These are phyloP conservation scores for Plenodomus tracheiphilus DNA, from an alignment of 2,329 filamentous ascomycete species.

Conservation along the genomic window DNA sequence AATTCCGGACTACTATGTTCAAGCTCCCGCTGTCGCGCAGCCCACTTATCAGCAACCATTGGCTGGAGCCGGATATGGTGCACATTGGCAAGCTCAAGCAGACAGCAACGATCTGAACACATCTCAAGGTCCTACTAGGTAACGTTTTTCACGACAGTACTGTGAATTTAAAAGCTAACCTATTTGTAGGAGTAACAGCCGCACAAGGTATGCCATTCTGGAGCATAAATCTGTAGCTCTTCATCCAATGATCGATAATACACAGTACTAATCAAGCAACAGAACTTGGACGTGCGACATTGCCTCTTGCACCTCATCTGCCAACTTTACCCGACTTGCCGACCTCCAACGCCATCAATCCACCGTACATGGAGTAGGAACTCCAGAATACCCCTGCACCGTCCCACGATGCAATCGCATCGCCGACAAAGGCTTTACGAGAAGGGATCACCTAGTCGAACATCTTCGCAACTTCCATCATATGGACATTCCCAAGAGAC, in stretches of 20 bases:
- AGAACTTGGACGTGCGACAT: constrained; percentile 40
- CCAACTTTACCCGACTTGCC: constrained; percentile 40
- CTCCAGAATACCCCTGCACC: constrained; percentile 38
- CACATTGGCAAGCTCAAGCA: constrained; percentile 15
- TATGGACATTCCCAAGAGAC: constrained; percentile 48
- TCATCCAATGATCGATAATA: background rate
- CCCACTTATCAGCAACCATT: constrained; percentile 14
- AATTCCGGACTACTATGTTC: constrained; percentile 27
- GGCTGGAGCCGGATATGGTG: constrained; percentile 13
- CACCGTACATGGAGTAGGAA: constrained; percentile 36
- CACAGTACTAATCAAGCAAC: background rate
- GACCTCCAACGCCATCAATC: constrained; percentile 43
- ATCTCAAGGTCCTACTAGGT: constrained; percentile 15
- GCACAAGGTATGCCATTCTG: constrained; percentile 17
- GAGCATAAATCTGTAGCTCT: background rate
- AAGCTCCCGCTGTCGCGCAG: constrained; percentile 12
- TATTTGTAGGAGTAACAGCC: constrained; percentile 16
- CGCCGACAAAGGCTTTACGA: constrained; percentile 54
- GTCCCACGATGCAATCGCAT: constrained; percentile 36
- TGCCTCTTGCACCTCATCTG: constrained; percentile 34
- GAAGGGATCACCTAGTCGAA: constrained; percentile 61
- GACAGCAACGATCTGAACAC: constrained; percentile 4
- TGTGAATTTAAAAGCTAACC: background rate
- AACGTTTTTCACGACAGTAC: background rate
- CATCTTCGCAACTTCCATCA: constrained; percentile 61